phyloP scores from a whole-genome alignment of 768 basidiomycete genomes.

The Calvatia gigantea region DNA sequence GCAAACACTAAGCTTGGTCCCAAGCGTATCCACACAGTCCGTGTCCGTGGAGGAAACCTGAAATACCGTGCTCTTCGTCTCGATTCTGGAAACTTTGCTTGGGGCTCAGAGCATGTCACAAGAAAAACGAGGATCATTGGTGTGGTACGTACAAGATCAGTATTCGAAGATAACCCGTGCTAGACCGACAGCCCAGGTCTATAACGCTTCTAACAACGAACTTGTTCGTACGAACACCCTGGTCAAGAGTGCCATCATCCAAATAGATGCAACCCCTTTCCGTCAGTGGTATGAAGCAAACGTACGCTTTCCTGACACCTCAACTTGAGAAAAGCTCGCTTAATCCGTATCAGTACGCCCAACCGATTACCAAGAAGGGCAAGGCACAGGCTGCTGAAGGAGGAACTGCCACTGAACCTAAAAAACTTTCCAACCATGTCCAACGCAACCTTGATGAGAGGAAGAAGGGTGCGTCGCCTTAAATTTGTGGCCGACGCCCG shows the following conservation, averaged over 20 bases:
- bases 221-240: slow-evolving; percentile 99
- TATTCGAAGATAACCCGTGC: neutral
- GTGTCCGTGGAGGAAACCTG: slow-evolving; percentile 91
- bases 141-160: slow-evolving; percentile 65
- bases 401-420: slow-evolving; percentile 46
- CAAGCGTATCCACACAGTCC: slow-evolving; percentile 94
- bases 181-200: slow-evolving; percentile 53
- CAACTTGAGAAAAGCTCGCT: neutral
- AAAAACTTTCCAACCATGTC: slow-evolving; percentile 87
- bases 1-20: slow-evolving; percentile 96
- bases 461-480: slow-evolving; percentile 70
- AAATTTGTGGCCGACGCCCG: neutral
- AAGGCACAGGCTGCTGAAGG: slow-evolving; percentile 48
- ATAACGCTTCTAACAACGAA: slow-evolving; percentile 99
- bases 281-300: slow-evolving; percentile 99
- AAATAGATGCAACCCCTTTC: slow-evolving; percentile 98
- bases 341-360: slow-evolving; percentile 67
- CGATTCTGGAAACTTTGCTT: slow-evolving; percentile 97
- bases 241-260: slow-evolving; percentile 95
- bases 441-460: slow-evolving; percentile 84
- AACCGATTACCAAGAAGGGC: slow-evolving; percentile 90
- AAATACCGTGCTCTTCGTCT: slow-evolving; percentile 97
- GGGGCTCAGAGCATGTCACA: slow-evolving; percentile 93
- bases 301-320: slow-evolving; percentile 50
- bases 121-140: slow-evolving; percentile 94